Evolutionary conservation across 306 rosid species (phyloP), one percentile per base, ranked within the genome.

Genomic region (Urtica urens): DNA sequence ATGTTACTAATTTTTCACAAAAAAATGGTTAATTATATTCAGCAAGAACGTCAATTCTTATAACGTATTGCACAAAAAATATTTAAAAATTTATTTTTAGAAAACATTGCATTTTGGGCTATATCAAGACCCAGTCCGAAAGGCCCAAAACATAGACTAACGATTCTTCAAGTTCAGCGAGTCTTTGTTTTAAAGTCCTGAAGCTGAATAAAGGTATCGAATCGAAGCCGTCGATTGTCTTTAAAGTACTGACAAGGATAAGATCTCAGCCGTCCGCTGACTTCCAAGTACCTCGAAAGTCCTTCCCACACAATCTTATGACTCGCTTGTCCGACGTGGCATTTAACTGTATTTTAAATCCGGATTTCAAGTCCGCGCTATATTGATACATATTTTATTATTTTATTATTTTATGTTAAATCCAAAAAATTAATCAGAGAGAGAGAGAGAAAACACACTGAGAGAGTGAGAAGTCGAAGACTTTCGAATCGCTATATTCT

Each of bases 311-410:
- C 56, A 57, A n/a, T n/a, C n/a, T n/a, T 65, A 74, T 62, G 51
- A 59, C 27, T 48, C 19, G 0, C 24, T 23, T 35, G 10, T 59
- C 85, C 78, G 53, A 77, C 80, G 75, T 80, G 90, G 78, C 66
- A 57, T 53, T 75, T 67, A 83, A 80, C 69, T 18, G 58, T 54
- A 58, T 68, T 78, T 83, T 39, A 78, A 81, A 67, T 87, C 96
- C 82, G 86, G 60, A 45, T 68, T 88, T 88, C 69, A 81, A 73
- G 71, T 81, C 93, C 96, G 93, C 64, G 38, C 24, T 28, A 55
- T 58, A 55, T 53, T 49, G 59, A 23, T 35, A 3, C 4, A 13
- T 10, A 35, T 35, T 7, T 35, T 35, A 35, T 3, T 3, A 35
- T 9, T 10, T 35, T 35, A 9, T 3, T 10, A 28, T 28, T 10